phyloP scores from a whole-genome alignment of 176 grass and related monocot genomes.

The Leersia perrieri region DNA sequence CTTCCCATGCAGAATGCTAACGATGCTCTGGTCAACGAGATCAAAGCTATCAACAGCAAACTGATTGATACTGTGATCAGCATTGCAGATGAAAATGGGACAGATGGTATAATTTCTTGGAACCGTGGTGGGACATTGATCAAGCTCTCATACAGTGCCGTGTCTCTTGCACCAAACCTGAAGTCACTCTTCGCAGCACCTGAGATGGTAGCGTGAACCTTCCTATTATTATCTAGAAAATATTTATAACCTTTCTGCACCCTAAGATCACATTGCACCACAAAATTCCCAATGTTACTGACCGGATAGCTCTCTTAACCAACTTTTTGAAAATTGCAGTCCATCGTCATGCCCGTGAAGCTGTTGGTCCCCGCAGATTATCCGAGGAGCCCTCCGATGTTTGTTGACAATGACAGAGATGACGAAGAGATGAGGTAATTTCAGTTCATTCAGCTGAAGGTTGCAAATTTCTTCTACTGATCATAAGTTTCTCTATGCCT shows the following conservation, averaged over 20 bases:
- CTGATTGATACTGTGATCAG: slow-evolving; percentile 27
- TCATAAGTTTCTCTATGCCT: background rate
- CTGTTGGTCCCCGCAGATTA: background rate
- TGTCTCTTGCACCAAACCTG: background rate
- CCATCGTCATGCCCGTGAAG: background rate
- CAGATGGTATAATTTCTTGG: background rate
- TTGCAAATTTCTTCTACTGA: background rate
- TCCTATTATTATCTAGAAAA: too few species aligned
- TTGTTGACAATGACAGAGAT: background rate
- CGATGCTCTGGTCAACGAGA: slow-evolving; percentile 26
- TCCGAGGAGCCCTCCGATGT: background rate
- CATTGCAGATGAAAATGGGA: background rate
- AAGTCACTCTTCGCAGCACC: background rate
- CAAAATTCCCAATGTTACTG: background rate
- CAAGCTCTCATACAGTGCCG: slow-evolving; percentile 14
- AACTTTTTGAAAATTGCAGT: background rate
- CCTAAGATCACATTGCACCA: background rate
- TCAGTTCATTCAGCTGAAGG: background rate
- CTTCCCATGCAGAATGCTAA: background rate
- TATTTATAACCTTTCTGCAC: background rate
- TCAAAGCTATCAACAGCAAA: slow-evolving; percentile 2
- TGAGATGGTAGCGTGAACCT: background rate
- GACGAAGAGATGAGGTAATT: background rate
- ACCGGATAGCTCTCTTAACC: background rate
- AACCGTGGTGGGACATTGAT: background rate